These are phyloP conservation scores for Xylaria acuta DNA, from an alignment of 495 filamentous ascomycete species.

Conservation along the genomic window DNA sequence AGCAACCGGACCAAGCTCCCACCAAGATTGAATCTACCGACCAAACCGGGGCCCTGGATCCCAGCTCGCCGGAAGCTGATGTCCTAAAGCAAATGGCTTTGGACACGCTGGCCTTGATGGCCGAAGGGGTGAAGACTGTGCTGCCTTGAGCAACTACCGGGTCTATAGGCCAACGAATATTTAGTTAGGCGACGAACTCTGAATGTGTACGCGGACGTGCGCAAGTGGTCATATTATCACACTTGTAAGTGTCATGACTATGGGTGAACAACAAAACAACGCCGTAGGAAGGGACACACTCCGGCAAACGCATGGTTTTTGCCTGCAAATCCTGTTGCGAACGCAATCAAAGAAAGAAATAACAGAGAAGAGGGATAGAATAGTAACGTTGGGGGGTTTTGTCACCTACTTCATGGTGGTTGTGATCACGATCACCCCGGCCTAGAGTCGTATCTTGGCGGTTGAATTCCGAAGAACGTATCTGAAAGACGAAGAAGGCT, in stretches of 20 bases:
- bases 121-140: background rate
- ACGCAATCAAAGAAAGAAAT: background rate
- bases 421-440: background rate
- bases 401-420: background rate
- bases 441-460: background rate
- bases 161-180: background rate
- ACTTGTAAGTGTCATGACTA: background rate
- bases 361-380: background rate
- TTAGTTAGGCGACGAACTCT: background rate
- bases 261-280: background rate
- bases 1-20: background rate
- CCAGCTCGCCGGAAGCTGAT: background rate
- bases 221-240: background rate
- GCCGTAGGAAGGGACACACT: background rate
- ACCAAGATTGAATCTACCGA: background rate
- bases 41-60: background rate
- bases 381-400: background rate
- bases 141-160: background rate
- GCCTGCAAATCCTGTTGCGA: background rate
- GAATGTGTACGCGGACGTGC: background rate
- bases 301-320: background rate
- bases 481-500: background rate
- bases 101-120: background rate
- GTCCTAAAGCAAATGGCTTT: constrained; percentile 10
- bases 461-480: background rate